Conservation (phyloP, 371 early-diverging fungal species). For the Dentiscutata heterogama region DNA sequence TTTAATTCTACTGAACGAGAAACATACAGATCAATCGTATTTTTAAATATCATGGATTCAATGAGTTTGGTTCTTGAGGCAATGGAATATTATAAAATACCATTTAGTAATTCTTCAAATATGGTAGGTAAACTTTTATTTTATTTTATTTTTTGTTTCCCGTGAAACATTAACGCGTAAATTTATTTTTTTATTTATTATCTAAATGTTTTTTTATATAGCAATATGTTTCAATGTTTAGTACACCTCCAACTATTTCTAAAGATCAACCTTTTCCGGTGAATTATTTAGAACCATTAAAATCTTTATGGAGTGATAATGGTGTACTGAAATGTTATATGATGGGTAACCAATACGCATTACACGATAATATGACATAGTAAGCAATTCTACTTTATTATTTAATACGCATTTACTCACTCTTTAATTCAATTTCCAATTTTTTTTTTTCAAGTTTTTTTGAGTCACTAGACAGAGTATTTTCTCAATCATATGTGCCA, state of each 20-base stretch:
- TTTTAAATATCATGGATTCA: constrained; percentile 89
- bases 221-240: constrained; percentile 32
- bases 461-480: constrained; percentile 87
- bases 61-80: constrained; percentile 93
- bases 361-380: constrained; percentile 88
- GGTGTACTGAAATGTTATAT: constrained; percentile 81
- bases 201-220: not conserved
- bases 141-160: constrained; percentile 51
- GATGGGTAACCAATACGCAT: constrained; percentile 84
- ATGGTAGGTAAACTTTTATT: constrained; percentile 51
- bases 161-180: constrained; percentile 46
- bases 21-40: constrained; percentile 91
- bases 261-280: constrained; percentile 60
- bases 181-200: constrained; percentile 48
- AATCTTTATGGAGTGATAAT: constrained; percentile 78
- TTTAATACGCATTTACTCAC: not conserved
- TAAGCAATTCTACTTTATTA: constrained; percentile 54
- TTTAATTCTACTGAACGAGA: constrained; percentile 87
- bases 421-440: not conserved
- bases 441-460: constrained; percentile 72
- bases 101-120: constrained; percentile 69
- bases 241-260: constrained; percentile 22
- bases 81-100: constrained; percentile 81
- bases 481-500: constrained; percentile 78
- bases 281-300: constrained; percentile 73